Evolutionary conservation across 2,329 filamentous ascomycete species (phyloP).

Genomic region (Coleophoma eucalyptorum): DNA sequence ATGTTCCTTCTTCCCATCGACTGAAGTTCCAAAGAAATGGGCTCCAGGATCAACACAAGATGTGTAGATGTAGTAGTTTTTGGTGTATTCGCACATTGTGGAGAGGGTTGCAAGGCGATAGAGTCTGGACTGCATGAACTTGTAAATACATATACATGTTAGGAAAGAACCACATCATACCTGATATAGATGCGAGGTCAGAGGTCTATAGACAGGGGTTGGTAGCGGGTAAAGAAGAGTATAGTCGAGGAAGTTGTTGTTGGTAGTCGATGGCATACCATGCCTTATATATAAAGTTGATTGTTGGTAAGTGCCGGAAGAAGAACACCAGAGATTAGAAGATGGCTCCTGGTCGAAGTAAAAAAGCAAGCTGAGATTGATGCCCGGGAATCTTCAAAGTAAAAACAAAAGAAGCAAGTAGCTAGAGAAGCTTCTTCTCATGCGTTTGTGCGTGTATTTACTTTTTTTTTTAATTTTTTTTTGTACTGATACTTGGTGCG

Average conservation of each 20-base stretch:
- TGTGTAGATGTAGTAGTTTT: conserved; percentile 76
- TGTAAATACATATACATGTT: no score
- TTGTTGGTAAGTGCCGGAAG: background rate
- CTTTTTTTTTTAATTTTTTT: no score
- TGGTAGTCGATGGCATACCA: background rate
- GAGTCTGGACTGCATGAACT: no score
- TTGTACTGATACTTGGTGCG: background rate
- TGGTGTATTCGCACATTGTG: conserved; percentile 59
- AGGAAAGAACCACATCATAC: no score
- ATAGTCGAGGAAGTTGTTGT: background rate
- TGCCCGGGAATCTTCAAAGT: background rate
- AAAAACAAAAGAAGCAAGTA: background rate
- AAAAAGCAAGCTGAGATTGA: background rate
- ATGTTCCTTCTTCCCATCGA: conserved; percentile 59
- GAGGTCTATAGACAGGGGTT: background rate
- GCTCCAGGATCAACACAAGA: conserved; percentile 64
- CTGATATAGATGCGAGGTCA: background rate
- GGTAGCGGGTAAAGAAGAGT: background rate
- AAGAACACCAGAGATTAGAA: background rate
- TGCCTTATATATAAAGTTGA: background rate
- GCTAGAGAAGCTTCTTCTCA: no score
- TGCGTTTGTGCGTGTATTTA: no score
- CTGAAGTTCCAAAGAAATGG: conserved; percentile 67
- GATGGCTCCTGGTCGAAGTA: background rate
- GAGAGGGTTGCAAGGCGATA: background rate